These are phyloP conservation scores for Psilocybe cubensis DNA, from an alignment of 768 basidiomycete genomes.

Conservation along the genomic window DNA sequence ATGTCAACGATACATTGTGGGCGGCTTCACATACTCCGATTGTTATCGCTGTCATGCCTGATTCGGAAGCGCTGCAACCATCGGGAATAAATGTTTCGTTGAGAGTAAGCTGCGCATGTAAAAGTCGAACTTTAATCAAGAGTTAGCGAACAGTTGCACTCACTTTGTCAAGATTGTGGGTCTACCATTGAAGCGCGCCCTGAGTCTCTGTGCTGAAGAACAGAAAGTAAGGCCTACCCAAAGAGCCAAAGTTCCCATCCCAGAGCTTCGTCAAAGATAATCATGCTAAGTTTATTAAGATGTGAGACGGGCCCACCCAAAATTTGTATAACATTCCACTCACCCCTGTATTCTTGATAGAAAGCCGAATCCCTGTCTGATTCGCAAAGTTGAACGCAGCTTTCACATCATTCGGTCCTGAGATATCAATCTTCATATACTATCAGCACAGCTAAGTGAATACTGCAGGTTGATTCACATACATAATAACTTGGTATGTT, in stretches of 20 bases:
- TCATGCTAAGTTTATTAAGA: constrained; percentile 39
- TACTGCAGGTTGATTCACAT: no score
- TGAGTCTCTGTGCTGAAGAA: neutral
- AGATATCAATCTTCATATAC: constrained; percentile 47
- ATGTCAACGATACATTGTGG: no score
- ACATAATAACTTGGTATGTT: constrained; percentile 27
- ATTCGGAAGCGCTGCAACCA: constrained; percentile 11
- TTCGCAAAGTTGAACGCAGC: constrained; percentile 48
- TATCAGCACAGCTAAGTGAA: neutral
- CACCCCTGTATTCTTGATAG: constrained; percentile 58
- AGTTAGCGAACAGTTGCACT: neutral
- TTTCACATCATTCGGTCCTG: constrained; percentile 38
- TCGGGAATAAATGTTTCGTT: constrained; percentile 9
- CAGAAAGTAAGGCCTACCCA: constrained; percentile 36
- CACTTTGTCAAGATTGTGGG: constrained; percentile 23
- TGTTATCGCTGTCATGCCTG: constrained; percentile 18
- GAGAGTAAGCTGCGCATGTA: neutral
- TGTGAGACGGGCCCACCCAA: neutral
- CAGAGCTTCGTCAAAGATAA: constrained; percentile 52
- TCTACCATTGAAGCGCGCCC: constrained; percentile 7
- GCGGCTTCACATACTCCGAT: no score
- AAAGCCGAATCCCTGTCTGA: constrained; percentile 41
- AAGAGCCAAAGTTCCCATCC: constrained; percentile 43
- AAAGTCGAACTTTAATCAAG: neutral
- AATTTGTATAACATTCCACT: neutral